Evolutionary conservation across 768 basidiomycete genomes (phyloP), one percentile per base, ranked within the genome.

Genomic region (Agrocybe chaxingu): DNA sequence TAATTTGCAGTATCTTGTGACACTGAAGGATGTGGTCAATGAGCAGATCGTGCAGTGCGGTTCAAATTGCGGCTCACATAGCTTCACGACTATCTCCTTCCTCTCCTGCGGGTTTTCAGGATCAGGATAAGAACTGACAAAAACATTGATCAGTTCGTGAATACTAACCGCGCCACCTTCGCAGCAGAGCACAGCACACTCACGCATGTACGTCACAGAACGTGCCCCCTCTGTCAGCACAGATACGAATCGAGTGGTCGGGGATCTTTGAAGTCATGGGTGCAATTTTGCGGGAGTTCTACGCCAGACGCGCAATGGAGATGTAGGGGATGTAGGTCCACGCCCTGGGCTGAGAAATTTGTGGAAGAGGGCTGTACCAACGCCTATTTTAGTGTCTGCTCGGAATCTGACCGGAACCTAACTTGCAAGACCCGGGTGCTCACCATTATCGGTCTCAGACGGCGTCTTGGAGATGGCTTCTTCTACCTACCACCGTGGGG

Each of bases 1-100:
- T 98, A 98, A 62, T 94, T 93, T 12, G 70, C 73, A 0, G 89
- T 82, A 69, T 98, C 95, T 66, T 92, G 88, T 0, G 92, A 95
- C 34, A 98, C 91, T 92, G 63, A 10, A 36, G 13, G 13, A 37
- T 36, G 41, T 47, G 47, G 53, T 41, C 37, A 34, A 42, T 31
- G 12, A 41, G 36, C 10, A 10, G 51, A 33, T 37, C 18, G 18
- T n/a, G 5, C 19, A n/a, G 29, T 4, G 12, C 10, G 54, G n/a
- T 10, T 11, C 6, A 13, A 4, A 37, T 38, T 24, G 11, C 24
- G 19, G 72, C 87, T 57, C 64, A 85, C 91, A 70, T 1, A 98
- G 81, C 66, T 98, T 98, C 44, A 96, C 85, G n/a, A 98, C 86
- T 44, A 92, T 64, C 44, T 95, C 92, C 58, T 83, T 85, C 55